These are phyloP conservation scores for Phytophthora melonis DNA, from an alignment of 352 stramenopile genomes.

Conservation along the genomic window DNA sequence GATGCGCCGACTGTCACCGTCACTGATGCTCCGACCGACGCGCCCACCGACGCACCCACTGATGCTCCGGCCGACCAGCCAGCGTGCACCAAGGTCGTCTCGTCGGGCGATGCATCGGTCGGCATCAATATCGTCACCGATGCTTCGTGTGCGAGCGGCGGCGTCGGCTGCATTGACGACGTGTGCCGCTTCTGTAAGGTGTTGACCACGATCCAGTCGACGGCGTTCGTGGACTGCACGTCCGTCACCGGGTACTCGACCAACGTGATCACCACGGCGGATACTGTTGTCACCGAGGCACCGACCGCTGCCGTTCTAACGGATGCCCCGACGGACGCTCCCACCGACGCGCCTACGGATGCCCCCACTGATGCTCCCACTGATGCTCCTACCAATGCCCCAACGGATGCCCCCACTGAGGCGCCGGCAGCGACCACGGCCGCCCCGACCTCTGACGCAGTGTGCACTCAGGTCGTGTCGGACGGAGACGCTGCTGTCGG, in stretches of 20 bases:
- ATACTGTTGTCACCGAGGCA: not conserved
- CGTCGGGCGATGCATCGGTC: constrained; percentile 31
- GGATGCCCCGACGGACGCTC: not conserved
- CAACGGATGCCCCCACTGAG: constrained; percentile 2
- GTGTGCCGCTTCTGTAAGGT: constrained; percentile 57
- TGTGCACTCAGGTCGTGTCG: too few relatives aligned
- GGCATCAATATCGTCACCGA: constrained; percentile 43
- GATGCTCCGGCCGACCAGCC: not conserved
- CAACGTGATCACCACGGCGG: not conserved
- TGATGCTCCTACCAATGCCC: not conserved
- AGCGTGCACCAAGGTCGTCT: constrained; percentile 27
- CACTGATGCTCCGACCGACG: not conserved
- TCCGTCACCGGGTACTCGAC: constrained; percentile 20
- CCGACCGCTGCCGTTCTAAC: not conserved
- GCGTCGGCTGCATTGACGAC: constrained; percentile 30
- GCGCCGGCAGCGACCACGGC: too few relatives aligned
- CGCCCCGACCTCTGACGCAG: too few relatives aligned
- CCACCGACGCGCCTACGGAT: not conserved
- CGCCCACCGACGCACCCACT: constrained; percentile 10
- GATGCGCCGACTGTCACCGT: constrained; percentile 7
- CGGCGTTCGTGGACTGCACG: constrained; percentile 25
- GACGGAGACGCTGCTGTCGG: too few relatives aligned
- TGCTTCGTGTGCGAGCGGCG: constrained; percentile 26
- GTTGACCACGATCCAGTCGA: constrained; percentile 3
- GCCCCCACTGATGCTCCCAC: not conserved